Evolutionary conservation across 495 filamentous ascomycete species (phyloP), one percentile per base, ranked within the genome.

Genomic region (Neurospora sp.): DNA sequence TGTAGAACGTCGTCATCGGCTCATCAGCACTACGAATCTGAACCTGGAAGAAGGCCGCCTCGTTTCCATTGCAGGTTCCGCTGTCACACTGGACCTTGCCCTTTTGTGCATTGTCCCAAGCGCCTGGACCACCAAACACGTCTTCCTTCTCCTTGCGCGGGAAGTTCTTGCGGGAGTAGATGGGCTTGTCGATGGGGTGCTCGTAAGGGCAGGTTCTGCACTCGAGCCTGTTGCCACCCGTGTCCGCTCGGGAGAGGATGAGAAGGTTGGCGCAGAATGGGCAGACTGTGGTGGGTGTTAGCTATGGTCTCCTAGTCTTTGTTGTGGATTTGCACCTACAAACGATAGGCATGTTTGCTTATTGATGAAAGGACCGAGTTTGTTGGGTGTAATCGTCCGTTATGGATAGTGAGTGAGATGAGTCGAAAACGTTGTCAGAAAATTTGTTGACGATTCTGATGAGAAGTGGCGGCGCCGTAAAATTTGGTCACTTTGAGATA

Each of bases 21-120:
- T 99, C 96, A 84, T 99, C 96, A 49, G 96, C 96, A 85, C 93
- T 97, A 73, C 96, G 91, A 84, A 97, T 98, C 88, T 99, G 96
- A 77, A 98, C 90, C 88, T 95, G 92, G 84, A 94, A 96, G 87
- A 93, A 98, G 74, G 93, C 96, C 42, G 96, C 96, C 83, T 92
- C 88, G 70, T 87, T 84, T 39, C 92, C 91, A 74, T 90, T 86
- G 84, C 96, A 99, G 60, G 86, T 84, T 44, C 92, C 89, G 69
- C 87, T 87, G 12, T 91, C 87, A 81, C 96, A 99, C 87, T 93
- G 92, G 46, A 92, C 90, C 86, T 82, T 73, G 27, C 75, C 88
- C 85, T 92, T 93, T 76, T 97, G 90, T 41, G 94, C 95, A 81
- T 98, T 97, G 73, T 92, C 92, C 91, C 94, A 97, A 12, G 91